Percentiles rank a stretch among this genome's conserved stretches.
Conservation (phyloP, 2,329 filamentous ascomycete genomes). For the Botryosphaeria dothidea region DNA sequence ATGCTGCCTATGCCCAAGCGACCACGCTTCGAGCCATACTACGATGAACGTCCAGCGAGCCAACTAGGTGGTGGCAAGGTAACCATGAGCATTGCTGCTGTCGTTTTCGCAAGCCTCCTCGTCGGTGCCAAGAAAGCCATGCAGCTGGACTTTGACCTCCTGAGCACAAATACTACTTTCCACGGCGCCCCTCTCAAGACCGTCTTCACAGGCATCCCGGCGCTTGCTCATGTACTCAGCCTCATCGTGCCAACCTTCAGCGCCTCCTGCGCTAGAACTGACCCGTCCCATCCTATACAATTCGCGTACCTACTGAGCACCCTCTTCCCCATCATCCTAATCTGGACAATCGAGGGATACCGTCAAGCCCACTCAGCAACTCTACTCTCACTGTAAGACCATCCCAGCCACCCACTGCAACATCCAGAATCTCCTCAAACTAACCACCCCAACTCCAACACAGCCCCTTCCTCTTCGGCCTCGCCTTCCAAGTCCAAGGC, state of each 20-base stretch:
- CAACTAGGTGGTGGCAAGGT: background rate
- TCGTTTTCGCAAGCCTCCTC: background rate
- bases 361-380: background rate
- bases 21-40: conserved; percentile 2
- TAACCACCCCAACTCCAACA: background rate
- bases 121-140: background rate
- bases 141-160: background rate
- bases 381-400: conserved; percentile 9
- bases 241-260: background rate
- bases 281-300: background rate
- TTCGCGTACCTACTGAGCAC: conserved; percentile 3
- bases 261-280: background rate
- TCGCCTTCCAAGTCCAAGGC: background rate
- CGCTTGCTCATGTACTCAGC: background rate
- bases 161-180: background rate
- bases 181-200: background rate
- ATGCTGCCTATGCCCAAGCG: background rate
- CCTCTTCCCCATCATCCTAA: background rate
- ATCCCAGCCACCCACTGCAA: background rate
- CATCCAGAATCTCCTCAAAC: background rate
- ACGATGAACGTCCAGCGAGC: conserved; percentile 14
- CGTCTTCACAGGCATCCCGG: background rate
- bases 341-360: conserved; percentile 18
- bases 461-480: conserved; percentile 4
- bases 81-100: background rate